Conservation (phyloP, 306 rosid genomes). For the Vigna nakashimae region DNA sequence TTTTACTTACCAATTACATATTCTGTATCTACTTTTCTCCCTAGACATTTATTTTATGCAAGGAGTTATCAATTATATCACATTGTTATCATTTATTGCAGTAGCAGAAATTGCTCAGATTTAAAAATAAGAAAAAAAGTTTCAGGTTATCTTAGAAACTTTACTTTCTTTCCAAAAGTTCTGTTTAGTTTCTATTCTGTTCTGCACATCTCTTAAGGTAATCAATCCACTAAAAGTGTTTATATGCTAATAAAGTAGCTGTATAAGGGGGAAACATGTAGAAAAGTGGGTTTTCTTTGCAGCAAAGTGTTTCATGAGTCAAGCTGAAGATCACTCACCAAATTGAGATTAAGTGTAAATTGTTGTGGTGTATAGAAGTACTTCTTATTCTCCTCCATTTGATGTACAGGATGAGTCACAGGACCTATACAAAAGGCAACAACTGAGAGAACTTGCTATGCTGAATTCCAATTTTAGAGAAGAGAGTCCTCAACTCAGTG, state of each 20-base stretch:
- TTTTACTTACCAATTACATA: neutral
- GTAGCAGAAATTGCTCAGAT: neutral
- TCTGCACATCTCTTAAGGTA: neutral
- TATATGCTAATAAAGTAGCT: slow-evolving; percentile 13
- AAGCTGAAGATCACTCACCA: neutral
- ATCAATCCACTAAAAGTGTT: slow-evolving; percentile 3
- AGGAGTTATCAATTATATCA: neutral
- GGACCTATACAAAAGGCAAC: slow-evolving; percentile 77
- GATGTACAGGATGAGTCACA: slow-evolving; percentile 78
- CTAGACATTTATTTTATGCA: slow-evolving; percentile 13
- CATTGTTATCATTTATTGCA: neutral
- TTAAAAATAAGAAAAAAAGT: neutral
- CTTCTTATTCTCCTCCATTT: slow-evolving; percentile 21
- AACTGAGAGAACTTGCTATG: slow-evolving; percentile 68
- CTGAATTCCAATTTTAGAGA: slow-evolving; percentile 63
- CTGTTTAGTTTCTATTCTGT: neutral
- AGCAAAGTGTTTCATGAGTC: slow-evolving; percentile 21
- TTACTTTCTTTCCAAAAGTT: neutral
- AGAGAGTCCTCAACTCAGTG: slow-evolving; percentile 65
- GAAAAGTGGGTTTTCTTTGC: slow-evolving; percentile 10
- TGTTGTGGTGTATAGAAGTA: neutral
- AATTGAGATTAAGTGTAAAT: neutral
- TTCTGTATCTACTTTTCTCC: neutral
- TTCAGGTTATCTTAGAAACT: neutral
- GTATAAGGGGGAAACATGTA: neutral